Evolutionary conservation across 148 eudicot species (phyloP).

Genomic region (Silene conica): DNA sequence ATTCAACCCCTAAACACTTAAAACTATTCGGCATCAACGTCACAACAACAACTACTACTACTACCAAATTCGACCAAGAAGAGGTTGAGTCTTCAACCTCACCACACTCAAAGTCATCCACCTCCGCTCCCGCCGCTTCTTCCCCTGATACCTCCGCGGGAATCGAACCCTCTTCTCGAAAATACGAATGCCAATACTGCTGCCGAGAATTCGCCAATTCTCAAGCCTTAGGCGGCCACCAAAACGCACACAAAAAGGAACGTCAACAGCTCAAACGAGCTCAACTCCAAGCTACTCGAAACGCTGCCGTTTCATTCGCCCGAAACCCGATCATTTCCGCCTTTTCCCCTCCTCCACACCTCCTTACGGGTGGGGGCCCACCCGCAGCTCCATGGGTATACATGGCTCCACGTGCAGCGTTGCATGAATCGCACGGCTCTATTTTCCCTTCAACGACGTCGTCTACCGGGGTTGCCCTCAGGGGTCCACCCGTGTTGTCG

Average conservation of each 20-base stretch:
- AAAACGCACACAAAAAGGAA: conserved; percentile 91
- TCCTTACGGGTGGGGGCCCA: conserved; percentile 36
- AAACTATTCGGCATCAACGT: conserved; percentile 81
- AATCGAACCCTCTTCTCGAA: conserved; percentile 30
- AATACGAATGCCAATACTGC: conserved; percentile 89
- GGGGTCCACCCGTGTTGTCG: conserved; percentile 36
- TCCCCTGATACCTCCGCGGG: conserved; percentile 18
- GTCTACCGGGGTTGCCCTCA: conserved; percentile 2
- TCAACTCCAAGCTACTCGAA: conserved; percentile 65
- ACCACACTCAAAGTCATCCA: conserved; percentile 32
- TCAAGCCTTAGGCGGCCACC: conserved; percentile 91
- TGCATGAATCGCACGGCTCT: conserved; percentile 65
- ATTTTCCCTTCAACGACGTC: conserved; percentile 29
- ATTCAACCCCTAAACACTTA: conserved; percentile 33
- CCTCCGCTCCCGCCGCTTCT: conserved; percentile 14
- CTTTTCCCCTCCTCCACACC: conserved; percentile 70
- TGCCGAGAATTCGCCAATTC: conserved; percentile 85
- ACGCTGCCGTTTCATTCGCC: conserved; percentile 56
- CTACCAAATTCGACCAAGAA: background rate
- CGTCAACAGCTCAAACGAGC: conserved; percentile 82
- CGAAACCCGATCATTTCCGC: conserved; percentile 70
- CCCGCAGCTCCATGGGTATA: conserved; percentile 53
- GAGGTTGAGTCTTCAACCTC: conserved; percentile 41
- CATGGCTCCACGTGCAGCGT: conserved; percentile 45
- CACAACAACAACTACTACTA: conserved; percentile 24